phyloP scores from a whole-genome alignment of 306 rosid genomes.

The Styphnolobium japonicum region DNA sequence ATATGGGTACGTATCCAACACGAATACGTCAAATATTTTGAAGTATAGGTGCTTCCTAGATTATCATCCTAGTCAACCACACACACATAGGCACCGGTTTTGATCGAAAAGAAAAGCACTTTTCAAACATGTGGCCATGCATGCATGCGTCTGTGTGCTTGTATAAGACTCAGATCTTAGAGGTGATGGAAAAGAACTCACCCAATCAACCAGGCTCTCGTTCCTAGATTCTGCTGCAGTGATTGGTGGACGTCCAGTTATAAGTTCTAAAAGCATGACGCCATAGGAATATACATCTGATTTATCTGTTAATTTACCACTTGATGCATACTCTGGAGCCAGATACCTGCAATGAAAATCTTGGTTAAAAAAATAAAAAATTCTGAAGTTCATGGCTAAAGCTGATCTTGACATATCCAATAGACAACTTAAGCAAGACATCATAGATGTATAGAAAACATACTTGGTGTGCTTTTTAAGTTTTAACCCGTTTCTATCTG shows the following conservation, averaged over 20 bases:
- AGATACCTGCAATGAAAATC: constrained; percentile 42
- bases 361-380: background rate
- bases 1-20: no score
- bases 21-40: no score
- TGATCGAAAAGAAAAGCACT: background rate
- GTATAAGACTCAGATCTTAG: background rate
- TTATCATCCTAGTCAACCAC: background rate
- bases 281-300: constrained; percentile 64
- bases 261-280: constrained; percentile 61
- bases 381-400: background rate
- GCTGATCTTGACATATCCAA: background rate
- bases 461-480: background rate
- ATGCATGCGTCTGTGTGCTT: background rate
- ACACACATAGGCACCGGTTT: background rate
- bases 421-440: background rate
- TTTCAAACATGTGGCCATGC: background rate
- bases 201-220: constrained; percentile 63
- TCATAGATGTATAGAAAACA: background rate
- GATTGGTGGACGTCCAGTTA: constrained; percentile 54
- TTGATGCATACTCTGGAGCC: constrained; percentile 69
- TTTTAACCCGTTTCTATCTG: background rate
- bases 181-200: constrained; percentile 26
- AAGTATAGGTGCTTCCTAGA: no score
- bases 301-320: constrained; percentile 64
- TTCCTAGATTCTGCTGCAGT: constrained; percentile 33